Conservation (phyloP, 2,329 filamentous ascomycete species). For the Aspergillus awamori region DNA sequence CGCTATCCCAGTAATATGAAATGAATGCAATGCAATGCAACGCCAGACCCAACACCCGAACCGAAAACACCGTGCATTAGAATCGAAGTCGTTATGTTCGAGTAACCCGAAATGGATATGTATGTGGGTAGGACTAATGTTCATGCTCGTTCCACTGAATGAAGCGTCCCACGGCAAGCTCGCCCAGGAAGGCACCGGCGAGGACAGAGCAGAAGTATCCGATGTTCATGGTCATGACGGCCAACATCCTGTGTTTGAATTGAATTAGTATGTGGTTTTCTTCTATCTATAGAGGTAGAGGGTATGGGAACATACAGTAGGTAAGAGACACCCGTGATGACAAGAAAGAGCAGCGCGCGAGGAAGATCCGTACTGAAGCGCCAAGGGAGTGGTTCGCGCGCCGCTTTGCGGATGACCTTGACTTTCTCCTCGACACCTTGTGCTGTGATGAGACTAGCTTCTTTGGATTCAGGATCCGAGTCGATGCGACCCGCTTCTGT, state of each 20-base stretch:
- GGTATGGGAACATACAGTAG: constrained; percentile 67
- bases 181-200: constrained; percentile 79
- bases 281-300: background rate
- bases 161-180: constrained; percentile 76
- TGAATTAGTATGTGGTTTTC: too few relatives aligned
- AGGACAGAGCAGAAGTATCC: constrained; percentile 84
- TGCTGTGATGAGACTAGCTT: constrained; percentile 67
- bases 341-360: constrained; percentile 69
- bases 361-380: constrained; percentile 78
- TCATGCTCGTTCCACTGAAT: constrained; percentile 42
- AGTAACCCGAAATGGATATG: background rate
- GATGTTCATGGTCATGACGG: constrained; percentile 86
- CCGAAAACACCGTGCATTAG: background rate
- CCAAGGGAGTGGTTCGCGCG: constrained; percentile 66
- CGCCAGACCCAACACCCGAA: background rate
- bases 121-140: constrained; percentile 23
- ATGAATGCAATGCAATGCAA: background rate
- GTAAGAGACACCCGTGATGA: constrained; percentile 78
- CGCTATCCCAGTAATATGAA: too few relatives aligned
- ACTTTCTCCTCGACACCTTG: constrained; percentile 83
- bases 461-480: constrained; percentile 64
- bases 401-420: constrained; percentile 66
- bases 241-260: constrained; percentile 70
- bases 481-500: constrained; percentile 62
- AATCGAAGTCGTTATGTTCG: background rate